Evolutionary conservation across 116 monocot genomes (phyloP).

Genomic region (Zostera marina): DNA sequence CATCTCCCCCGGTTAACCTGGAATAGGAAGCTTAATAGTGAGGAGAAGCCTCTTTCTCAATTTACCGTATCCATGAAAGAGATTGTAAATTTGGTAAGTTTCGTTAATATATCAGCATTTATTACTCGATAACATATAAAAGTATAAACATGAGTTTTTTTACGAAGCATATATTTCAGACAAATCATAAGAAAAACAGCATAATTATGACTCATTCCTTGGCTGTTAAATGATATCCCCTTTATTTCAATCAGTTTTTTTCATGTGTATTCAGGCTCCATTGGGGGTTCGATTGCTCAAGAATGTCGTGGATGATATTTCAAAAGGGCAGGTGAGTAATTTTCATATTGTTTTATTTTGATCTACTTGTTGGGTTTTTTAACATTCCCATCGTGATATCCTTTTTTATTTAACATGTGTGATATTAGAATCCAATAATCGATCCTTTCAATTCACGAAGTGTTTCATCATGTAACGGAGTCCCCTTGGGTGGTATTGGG

Average conservation of each 20-base stretch:
- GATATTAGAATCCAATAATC: conserved; percentile 1
- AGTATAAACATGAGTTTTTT: too few relatives aligned
- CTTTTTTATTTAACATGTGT: not conserved
- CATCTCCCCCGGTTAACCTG: not conserved
- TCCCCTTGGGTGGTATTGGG: conserved; percentile 8
- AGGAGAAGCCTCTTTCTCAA: not conserved
- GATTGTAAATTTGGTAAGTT: too few relatives aligned
- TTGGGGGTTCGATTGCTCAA: not conserved
- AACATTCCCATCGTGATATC: not conserved
- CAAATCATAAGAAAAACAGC: too few relatives aligned
- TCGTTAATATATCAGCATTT: too few relatives aligned
- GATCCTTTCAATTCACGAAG: conserved; percentile 1
- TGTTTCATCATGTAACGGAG: conserved; percentile 8
- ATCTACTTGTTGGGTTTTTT: not conserved
- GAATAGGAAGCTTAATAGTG: too few relatives aligned
- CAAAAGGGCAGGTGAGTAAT: not conserved
- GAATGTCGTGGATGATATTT: not conserved
- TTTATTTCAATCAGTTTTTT: too few relatives aligned
- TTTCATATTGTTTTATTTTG: not conserved
- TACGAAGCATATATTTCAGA: too few relatives aligned
- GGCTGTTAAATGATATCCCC: too few relatives aligned
- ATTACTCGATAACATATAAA: too few relatives aligned
- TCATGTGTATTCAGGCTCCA: not conserved
- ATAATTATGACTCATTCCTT: too few relatives aligned
- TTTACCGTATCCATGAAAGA: not conserved